phyloP scores from a whole-genome alignment of 1,284 basidiomycete genomes.

The Fomitiporia mediterranea region DNA sequence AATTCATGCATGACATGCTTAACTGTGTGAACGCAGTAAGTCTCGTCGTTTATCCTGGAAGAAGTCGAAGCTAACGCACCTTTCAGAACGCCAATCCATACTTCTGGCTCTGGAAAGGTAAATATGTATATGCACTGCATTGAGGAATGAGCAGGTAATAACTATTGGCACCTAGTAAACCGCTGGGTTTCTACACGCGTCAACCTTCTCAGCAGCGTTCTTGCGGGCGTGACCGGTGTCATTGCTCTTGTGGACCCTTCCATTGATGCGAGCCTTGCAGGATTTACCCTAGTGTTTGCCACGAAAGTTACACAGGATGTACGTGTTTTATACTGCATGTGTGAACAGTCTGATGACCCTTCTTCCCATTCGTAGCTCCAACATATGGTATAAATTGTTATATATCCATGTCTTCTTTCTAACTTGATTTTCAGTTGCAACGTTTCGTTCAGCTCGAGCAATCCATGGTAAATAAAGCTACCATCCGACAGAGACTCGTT shows the following conservation, averaged over 20 bases:
- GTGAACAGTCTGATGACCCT: conserved; percentile 27
- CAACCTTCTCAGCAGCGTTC: not conserved
- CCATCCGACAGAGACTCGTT: not conserved
- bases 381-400: conserved; percentile 35
- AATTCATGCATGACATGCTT: conserved; percentile 84
- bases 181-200: conserved; percentile 57
- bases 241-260: conserved; percentile 64
- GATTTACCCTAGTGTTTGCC: conserved; percentile 82
- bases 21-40: conserved; percentile 75
- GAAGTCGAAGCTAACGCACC: conserved; percentile 5
- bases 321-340: conserved; percentile 29
- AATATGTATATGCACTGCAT: conserved; percentile 25
- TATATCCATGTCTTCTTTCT: conserved; percentile 1
- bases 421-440: conserved; percentile 37
- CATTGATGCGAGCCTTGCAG: conserved; percentile 76
- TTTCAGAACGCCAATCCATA: conserved; percentile 68
- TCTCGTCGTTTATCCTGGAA: conserved; percentile 16
- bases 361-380: conserved; percentile 37
- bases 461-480: conserved; percentile 62
- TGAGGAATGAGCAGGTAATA: not conserved
- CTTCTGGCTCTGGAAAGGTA: conserved; percentile 86
- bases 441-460: conserved; percentile 85
- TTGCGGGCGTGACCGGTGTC: conserved; percentile 64
- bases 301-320: conserved; percentile 71
- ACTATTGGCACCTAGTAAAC: conserved; percentile 51